Evolutionary conservation across 1,139 yeast species (phyloP), one percentile per base, ranked within the genome.

Genomic region (Pichiaceae sp.): DNA sequence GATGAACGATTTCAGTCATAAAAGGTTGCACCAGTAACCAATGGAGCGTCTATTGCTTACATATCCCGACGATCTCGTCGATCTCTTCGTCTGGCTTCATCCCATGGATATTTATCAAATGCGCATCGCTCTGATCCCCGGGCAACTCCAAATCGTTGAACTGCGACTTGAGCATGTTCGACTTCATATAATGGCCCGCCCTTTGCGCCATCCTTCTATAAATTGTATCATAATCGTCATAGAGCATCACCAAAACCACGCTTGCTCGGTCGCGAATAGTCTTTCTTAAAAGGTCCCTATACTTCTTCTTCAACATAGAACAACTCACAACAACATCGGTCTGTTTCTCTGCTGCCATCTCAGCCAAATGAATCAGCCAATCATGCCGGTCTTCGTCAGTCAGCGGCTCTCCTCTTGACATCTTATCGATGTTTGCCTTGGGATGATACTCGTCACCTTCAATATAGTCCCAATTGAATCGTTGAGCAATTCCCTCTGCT

Each of bases 371-470:
- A 33, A 65, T 59, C 21, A 91, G 66, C 98, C 98, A 91, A 1
- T 72, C 91, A 89, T 91, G 83, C 42, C 98, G 64, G 56, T 91
- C 98, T 1, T 78, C 93, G 53, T 91, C 97, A 0, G 77, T 74
- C 40, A 91, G 64, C 1, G 98, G 94, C 21, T 73, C 68, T 0
- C 95, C 95, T 17, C 63, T 48, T 2, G 82, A 60, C 98, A 91
- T 91, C 56, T 91, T 91, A 15, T 68, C 78, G 15, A 89, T 66
- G 53, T 91, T 91, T 45, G 38, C 41, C 27, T 39, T 24, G 0
- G 95, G 87, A 54, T 89, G 96, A 27, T 81, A 66, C 3, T 66
- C 62, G 55, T 91, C 98, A 8, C 97, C 98, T 56, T 91, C 98
- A 14, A 87, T 60, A 50, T 75, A 85, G 2, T 76, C 70, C 40